A percentile compares a stretch with the other conserved stretches of the same genome.
Evolutionary conservation across 2,329 filamentous ascomycete species (phyloP).

Genomic region (Dactylonectria macrodidyma): DNA sequence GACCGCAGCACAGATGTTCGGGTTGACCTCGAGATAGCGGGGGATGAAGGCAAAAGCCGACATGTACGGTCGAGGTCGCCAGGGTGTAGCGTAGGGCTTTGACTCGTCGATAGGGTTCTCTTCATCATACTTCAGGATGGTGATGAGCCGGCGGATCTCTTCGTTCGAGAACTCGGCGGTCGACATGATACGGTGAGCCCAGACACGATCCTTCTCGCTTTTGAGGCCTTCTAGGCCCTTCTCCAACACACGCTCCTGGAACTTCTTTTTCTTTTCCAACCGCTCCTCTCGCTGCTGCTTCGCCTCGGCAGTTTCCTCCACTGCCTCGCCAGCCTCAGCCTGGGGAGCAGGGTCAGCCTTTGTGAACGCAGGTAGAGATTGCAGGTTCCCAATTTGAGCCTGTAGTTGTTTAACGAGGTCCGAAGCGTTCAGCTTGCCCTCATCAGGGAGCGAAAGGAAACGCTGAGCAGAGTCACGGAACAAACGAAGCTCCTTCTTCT

Average conservation of each 20-base stretch:
- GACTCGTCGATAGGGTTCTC: conserved; percentile 82
- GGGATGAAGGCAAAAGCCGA: conserved; percentile 95
- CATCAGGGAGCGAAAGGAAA: conserved; percentile 64
- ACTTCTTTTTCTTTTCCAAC: conserved; percentile 42
- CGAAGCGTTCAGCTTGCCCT: conserved; percentile 46
- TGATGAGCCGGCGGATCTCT: conserved; percentile 68
- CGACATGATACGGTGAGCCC: conserved; percentile 52
- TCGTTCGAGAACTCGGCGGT: conserved; percentile 57
- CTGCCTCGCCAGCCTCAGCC: conserved; percentile 14
- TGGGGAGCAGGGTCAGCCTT: conserved; percentile 45
- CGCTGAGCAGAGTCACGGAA: conserved; percentile 77
- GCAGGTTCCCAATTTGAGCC: conserved; percentile 52
- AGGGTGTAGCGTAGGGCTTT: conserved; percentile 93
- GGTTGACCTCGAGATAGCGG: conserved; percentile 96
- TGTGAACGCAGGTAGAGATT: conserved; percentile 51
- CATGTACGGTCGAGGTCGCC: conserved; percentile 90
- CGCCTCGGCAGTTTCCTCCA: conserved; percentile 37
- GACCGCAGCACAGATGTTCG: conserved; percentile 95
- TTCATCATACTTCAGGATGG: conserved; percentile 73
- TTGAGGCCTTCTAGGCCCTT: conserved; percentile 54
- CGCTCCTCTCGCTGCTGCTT: conserved; percentile 36
- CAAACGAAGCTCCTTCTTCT: conserved; percentile 82
- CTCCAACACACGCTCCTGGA: conserved; percentile 51
- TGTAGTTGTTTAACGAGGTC: conserved; percentile 53
- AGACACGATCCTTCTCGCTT: conserved; percentile 50